Percentiles rank a stretch among this genome's conserved stretches.
These are phyloP conservation scores for Emydomyces testavorans DNA, from an alignment of 2,329 filamentous ascomycete genomes.

Conservation along the genomic window DNA sequence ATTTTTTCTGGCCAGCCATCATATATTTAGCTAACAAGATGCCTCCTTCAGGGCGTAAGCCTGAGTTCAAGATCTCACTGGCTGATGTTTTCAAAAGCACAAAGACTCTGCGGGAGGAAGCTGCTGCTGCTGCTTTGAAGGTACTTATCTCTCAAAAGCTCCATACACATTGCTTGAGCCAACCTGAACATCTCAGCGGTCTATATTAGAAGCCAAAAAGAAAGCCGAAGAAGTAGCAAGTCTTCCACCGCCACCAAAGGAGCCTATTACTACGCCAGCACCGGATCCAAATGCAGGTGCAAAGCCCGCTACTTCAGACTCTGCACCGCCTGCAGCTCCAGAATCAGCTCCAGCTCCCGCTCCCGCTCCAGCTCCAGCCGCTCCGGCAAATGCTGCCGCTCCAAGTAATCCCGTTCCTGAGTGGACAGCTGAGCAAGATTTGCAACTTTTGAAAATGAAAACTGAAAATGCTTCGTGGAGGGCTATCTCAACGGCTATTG, in stretches of 20 bases:
- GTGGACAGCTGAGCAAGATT: slow-evolving; percentile 21
- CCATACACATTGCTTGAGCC: background rate
- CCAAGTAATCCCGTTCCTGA: background rate
- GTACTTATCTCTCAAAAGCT: slow-evolving; percentile 3
- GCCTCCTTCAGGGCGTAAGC: background rate
- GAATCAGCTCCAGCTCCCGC: background rate
- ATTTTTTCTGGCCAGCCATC: background rate
- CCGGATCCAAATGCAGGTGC: background rate
- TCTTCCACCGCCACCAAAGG: background rate
- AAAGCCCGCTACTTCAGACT: background rate
- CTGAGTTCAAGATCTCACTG: slow-evolving; percentile 16
- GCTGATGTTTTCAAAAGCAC: slow-evolving; percentile 20
- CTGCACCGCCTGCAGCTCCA: background rate
- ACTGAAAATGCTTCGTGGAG: slow-evolving; percentile 19
- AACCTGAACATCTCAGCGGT: slow-evolving; percentile 5
- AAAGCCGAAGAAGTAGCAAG: background rate
- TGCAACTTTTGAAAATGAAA: slow-evolving; percentile 18
- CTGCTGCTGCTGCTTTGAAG: slow-evolving; percentile 15
- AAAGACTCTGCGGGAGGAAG: slow-evolving; percentile 17
- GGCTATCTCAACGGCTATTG: slow-evolving; percentile 19
- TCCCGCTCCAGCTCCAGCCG: background rate
- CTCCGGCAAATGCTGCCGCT: background rate
- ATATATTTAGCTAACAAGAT: slow-evolving; percentile 1
- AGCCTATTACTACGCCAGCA: background rate
- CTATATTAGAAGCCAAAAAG: slow-evolving; percentile 10